These are phyloP conservation scores for Helminthosporium solani DNA, from an alignment of 2,329 filamentous ascomycete species.

Conservation along the genomic window DNA sequence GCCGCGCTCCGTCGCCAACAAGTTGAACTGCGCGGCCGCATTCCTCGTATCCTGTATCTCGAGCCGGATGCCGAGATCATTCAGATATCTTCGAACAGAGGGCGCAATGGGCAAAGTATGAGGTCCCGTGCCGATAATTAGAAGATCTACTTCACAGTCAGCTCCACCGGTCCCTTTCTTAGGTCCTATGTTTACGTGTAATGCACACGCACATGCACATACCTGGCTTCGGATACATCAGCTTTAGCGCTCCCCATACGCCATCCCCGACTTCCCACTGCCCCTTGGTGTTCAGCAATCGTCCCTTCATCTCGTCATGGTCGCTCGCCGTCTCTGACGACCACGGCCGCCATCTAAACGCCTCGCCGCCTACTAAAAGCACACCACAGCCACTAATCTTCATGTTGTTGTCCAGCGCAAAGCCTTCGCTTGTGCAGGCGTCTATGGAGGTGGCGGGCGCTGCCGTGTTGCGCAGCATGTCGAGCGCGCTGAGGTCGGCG, in stretches of 20 bases:
- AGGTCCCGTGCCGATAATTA: slow-evolving; percentile 84
- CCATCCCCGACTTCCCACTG: slow-evolving; percentile 74
- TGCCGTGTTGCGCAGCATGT: slow-evolving; percentile 75
- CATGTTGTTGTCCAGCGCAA: slow-evolving; percentile 79
- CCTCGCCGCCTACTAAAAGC: slow-evolving; percentile 81
- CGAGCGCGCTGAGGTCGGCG: slow-evolving; percentile 72
- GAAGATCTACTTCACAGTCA: slow-evolving; percentile 61
- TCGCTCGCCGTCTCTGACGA: slow-evolving; percentile 43
- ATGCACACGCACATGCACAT: slow-evolving; percentile 34
- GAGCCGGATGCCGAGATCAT: slow-evolving; percentile 76
- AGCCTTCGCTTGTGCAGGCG: slow-evolving; percentile 78
- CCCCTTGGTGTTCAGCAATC: slow-evolving; percentile 71
- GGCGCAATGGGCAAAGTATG: slow-evolving; percentile 75
- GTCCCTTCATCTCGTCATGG: slow-evolving; percentile 41
- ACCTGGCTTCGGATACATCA: slow-evolving; percentile 90
- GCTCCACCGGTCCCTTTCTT: background rate
- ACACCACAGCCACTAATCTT: slow-evolving; percentile 69
- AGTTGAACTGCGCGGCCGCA: slow-evolving; percentile 89
- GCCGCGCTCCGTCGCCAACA: slow-evolving; percentile 91
- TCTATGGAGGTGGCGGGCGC: slow-evolving; percentile 81
- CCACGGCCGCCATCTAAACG: slow-evolving; percentile 89
- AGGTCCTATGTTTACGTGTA: background rate
- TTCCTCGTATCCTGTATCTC: slow-evolving; percentile 92
- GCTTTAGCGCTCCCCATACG: slow-evolving; percentile 71
- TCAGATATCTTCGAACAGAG: slow-evolving; percentile 69